A percentile compares a stretch with the other conserved stretches of the same genome.
Evolutionary conservation across 768 basidiomycete genomes (phyloP).

Genomic region (Rhodocollybia butyracea): DNA sequence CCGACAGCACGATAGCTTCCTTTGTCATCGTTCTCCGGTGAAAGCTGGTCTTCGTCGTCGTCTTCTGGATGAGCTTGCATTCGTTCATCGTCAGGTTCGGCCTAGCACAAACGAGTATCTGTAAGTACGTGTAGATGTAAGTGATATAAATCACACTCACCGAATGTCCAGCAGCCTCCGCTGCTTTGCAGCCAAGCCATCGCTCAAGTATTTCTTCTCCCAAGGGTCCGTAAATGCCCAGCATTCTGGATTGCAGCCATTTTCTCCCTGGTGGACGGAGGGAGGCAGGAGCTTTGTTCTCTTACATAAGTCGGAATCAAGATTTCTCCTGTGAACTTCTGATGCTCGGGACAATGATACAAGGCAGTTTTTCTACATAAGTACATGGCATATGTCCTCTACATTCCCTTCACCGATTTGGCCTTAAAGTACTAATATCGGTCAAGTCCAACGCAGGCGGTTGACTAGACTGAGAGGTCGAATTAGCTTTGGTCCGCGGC

Average conservation of each 20-base stretch:
- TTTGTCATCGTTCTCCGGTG: background rate
- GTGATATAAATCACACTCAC: background rate
- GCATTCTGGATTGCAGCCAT: background rate
- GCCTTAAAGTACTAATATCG: constrained; percentile 16
- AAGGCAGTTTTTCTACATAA: too few relatives aligned
- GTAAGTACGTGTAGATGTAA: background rate
- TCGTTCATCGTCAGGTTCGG: background rate
- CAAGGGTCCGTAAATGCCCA: background rate
- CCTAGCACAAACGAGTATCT: background rate
- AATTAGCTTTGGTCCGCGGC: constrained; percentile 28
- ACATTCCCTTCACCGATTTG: background rate
- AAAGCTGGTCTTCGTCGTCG: background rate
- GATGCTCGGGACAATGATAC: too few relatives aligned
- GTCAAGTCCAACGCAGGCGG: constrained; percentile 26
- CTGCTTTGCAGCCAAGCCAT: background rate
- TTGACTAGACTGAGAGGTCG: constrained; percentile 17
- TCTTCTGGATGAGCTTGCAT: background rate
- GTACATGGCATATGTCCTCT: too few relatives aligned
- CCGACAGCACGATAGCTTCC: background rate
- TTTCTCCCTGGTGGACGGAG: too few relatives aligned
- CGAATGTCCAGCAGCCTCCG: background rate
- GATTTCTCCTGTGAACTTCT: too few relatives aligned
- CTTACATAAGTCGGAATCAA: too few relatives aligned
- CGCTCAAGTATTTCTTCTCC: background rate
- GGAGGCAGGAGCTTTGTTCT: too few relatives aligned